phyloP scores from a whole-genome alignment of 306 rosid genomes.

The Erythrophleum fordii region DNA sequence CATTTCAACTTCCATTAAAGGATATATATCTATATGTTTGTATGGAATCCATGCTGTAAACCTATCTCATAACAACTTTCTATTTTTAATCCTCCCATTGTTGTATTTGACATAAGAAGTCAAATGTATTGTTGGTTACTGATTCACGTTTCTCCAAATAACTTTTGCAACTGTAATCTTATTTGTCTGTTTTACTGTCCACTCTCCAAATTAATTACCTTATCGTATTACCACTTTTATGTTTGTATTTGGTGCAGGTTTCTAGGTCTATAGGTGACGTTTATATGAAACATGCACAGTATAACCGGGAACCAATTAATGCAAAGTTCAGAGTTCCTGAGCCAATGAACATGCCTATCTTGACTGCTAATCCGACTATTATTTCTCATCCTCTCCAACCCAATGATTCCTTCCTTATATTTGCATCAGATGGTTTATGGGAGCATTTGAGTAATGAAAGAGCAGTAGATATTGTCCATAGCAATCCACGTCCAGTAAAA shows the following conservation, averaged over 20 bases:
- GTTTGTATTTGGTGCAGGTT: constrained; percentile 68
- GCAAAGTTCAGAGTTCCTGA: constrained; percentile 84
- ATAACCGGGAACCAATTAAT: constrained; percentile 72
- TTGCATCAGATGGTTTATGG: constrained; percentile 99
- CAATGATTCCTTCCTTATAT: constrained; percentile 92
- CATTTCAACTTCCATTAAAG: neutral
- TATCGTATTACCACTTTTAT: constrained; percentile 13
- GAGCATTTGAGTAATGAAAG: constrained; percentile 89
- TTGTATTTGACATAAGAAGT: constrained; percentile 23
- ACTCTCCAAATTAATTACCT: neutral
- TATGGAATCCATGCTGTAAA: neutral
- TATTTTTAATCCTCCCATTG: constrained; percentile 13
- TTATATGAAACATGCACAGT: constrained; percentile 83
- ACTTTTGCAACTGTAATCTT: constrained; percentile 30
- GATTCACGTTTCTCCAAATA: constrained; percentile 18
- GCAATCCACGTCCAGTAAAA: constrained; percentile 73
- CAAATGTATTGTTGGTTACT: neutral
- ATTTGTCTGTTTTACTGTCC: constrained; percentile 17
- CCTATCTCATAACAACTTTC: constrained; percentile 9
- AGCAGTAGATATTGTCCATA: constrained; percentile 90
- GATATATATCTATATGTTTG: neutral
- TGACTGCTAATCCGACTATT: constrained; percentile 80
- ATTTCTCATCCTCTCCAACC: constrained; percentile 80
- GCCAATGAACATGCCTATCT: constrained; percentile 81
- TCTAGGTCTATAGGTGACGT: constrained; percentile 92